Percentiles rank a stretch among this genome's conserved stretches.
phyloP scores from a whole-genome alignment of 768 basidiomycete species.

The Phaeotremella fagi region DNA sequence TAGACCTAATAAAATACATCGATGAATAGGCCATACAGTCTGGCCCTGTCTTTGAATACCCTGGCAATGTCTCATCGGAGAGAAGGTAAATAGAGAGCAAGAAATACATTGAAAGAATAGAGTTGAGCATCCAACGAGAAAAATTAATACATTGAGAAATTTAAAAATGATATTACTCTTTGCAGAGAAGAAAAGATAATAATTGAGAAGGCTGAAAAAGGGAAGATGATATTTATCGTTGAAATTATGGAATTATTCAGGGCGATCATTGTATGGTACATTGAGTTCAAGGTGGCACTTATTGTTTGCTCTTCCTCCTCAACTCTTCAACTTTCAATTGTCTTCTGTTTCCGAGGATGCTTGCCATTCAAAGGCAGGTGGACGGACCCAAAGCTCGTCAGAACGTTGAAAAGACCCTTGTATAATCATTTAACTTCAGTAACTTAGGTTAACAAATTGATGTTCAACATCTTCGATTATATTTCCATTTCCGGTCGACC shows the following conservation, averaged over 20 bases:
- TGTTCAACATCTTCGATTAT: background rate
- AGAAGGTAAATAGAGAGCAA: background rate
- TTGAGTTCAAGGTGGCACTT: background rate
- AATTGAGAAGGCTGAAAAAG: background rate
- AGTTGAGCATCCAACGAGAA: background rate
- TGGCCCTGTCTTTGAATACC: background rate
- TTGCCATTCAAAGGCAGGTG: background rate
- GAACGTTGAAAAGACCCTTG: background rate
- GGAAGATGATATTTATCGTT: background rate
- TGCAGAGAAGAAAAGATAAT: background rate
- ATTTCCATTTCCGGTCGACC: background rate
- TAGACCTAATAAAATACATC: background rate
- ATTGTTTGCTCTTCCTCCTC: background rate
- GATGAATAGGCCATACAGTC: background rate
- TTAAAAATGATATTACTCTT: background rate
- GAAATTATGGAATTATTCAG: background rate
- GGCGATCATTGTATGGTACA: too few species aligned
- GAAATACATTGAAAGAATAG: background rate
- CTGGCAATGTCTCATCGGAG: background rate
- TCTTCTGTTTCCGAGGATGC: background rate
- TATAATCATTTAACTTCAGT: background rate
- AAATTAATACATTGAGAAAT: background rate
- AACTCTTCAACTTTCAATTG: background rate
- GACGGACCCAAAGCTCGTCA: too few species aligned
- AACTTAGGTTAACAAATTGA: background rate